phyloP scores from a whole-genome alignment of 2,329 filamentous ascomycete species.

The Bipolaris bicolor region DNA sequence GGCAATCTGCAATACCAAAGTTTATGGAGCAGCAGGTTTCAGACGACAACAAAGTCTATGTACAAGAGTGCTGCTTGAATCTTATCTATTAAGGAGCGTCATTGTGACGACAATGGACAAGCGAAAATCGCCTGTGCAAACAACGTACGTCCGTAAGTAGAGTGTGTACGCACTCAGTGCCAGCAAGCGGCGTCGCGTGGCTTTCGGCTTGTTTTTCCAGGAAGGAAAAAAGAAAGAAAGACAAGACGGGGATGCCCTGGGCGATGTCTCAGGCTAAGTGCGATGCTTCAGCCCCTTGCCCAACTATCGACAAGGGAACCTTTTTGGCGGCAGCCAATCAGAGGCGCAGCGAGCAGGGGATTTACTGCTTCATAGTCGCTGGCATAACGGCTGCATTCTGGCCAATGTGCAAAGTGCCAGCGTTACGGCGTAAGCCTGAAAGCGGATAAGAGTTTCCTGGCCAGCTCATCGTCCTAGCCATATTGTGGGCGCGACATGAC shows the following conservation, averaged over 20 bases:
- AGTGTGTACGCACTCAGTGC: no score
- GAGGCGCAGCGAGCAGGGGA: constrained; percentile 18
- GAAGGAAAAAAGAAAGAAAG: constrained; percentile 15
- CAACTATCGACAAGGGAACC: constrained; percentile 23
- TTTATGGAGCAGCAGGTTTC: neutral
- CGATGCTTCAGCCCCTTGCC: constrained; percentile 5
- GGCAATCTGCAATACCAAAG: neutral
- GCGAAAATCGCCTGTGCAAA: constrained; percentile 1
- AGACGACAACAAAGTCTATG: neutral
- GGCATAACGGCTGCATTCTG: constrained; percentile 30
- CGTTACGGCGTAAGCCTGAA: constrained; percentile 27
- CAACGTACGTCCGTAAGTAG: neutral
- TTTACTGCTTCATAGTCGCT: constrained; percentile 35
- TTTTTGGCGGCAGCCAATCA: constrained; percentile 30
- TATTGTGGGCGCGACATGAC: constrained; percentile 7
- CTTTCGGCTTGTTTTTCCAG: constrained; percentile 16
- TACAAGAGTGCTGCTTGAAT: neutral
- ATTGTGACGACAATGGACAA: neutral
- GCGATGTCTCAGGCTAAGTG: constrained; percentile 36
- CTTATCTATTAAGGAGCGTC: constrained; percentile 1
- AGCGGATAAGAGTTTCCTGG: constrained; percentile 25
- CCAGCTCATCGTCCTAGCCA: constrained; percentile 28
- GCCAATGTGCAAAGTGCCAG: constrained; percentile 28
- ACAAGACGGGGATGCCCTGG: constrained; percentile 22
- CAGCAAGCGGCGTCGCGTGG: constrained; percentile 16